These are phyloP conservation scores for Chrysanthemum lavandulifolium DNA, from an alignment of 129 eudicot species.

Conservation along the genomic window DNA sequence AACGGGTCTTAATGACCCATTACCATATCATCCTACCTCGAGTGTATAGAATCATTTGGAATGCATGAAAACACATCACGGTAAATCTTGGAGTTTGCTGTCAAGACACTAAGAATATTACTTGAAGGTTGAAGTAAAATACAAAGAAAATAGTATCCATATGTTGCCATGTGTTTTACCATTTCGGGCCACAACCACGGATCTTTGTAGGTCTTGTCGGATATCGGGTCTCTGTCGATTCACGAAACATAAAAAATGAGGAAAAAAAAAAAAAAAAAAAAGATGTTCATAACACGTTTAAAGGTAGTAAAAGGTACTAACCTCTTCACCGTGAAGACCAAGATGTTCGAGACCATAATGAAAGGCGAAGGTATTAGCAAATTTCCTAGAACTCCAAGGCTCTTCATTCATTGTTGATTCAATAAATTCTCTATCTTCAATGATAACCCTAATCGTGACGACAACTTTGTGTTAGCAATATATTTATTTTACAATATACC, in stretches of 20 bases:
- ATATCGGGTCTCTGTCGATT: conserved; percentile 62
- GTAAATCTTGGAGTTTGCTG: conserved; percentile 66
- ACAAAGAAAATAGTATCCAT: background rate
- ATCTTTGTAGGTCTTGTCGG: conserved; percentile 69
- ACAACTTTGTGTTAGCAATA: conserved; percentile 20
- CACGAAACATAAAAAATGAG: conserved; percentile 23
- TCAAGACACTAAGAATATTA: conserved; percentile 23
- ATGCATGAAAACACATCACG: conserved; percentile 81
- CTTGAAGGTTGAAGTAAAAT: background rate
- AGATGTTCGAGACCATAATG: conserved; percentile 96
- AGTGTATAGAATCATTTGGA: conserved; percentile 83
- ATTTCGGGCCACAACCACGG: conserved; percentile 80
- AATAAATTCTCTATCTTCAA: conserved; percentile 79
- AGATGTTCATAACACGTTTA: background rate
- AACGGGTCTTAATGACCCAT: no score
- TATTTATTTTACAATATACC: background rate
- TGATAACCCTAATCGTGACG: conserved; percentile 70
- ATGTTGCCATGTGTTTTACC: conserved; percentile 41
- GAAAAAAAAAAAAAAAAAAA: background rate
- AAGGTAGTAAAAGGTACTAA: conserved; percentile 31
- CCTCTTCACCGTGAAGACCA: conserved; percentile 73
- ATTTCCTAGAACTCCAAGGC: conserved; percentile 87
- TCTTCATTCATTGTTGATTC: conserved; percentile 88
- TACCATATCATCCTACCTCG: conserved; percentile 47
- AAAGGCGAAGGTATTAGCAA: conserved; percentile 66